Evolutionary conservation across 1,284 basidiomycete genomes (phyloP).

Genomic region (Rhodotorula sp.): DNA sequence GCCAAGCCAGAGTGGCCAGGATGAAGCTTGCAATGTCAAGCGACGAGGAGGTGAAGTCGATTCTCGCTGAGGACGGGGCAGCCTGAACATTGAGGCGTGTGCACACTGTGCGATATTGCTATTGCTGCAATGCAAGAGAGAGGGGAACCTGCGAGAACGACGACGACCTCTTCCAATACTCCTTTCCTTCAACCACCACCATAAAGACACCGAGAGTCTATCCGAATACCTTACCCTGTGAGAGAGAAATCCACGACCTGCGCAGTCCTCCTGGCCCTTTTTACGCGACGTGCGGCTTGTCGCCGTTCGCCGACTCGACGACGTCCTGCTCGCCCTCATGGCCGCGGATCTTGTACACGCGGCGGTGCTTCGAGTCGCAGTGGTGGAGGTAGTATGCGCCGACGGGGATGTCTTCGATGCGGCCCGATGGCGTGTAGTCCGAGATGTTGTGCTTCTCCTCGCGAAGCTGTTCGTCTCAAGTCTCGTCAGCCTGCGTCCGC

Average conservation of each 20-base stretch:
- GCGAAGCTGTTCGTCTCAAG: conserved; percentile 61
- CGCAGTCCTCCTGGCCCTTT: not conserved
- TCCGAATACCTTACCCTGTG: not conserved
- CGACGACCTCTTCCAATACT: no score
- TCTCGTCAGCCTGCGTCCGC: not conserved
- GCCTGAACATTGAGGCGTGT: no score
- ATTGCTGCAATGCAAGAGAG: no score
- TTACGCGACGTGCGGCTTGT: conserved; percentile 5
- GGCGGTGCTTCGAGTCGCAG: conserved; percentile 88
- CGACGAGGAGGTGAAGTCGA: not conserved
- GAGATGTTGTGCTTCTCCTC: conserved; percentile 95
- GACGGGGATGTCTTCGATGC: conserved; percentile 87
- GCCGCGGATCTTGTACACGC: conserved; percentile 64
- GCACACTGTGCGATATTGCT: no score
- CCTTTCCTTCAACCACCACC: no score
- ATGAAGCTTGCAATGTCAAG: not conserved
- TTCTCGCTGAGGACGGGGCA: no score
- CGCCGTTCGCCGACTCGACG: not conserved
- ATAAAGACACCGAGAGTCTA: not conserved
- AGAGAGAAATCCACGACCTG: not conserved
- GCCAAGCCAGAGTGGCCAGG: conserved; percentile 5
- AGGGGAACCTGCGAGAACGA: no score
- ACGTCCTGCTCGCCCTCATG: conserved; percentile 17
- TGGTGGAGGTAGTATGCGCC: conserved; percentile 90
- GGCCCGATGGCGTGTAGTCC: conserved; percentile 80